A percentile compares a stretch with the other conserved stretches of the same genome.
phyloP scores from a whole-genome alignment of 805 yeast genomes.

The Ogataea pignaliae region DNA sequence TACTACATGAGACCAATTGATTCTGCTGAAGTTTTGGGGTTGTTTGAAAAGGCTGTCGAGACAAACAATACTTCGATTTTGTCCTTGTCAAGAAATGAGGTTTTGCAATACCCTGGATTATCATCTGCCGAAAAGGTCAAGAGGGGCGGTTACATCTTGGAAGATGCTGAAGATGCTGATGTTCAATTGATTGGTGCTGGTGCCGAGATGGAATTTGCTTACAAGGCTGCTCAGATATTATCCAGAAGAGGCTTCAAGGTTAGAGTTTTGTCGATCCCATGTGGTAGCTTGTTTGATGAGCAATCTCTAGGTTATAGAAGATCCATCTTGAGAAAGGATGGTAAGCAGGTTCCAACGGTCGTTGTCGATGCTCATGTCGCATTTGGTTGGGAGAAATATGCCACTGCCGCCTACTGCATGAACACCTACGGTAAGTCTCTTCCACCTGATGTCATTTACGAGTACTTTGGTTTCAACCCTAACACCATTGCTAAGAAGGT shows the following conservation, averaged over 20 bases:
- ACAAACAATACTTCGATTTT: conserved; percentile 58
- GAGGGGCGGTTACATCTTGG: conserved; percentile 88
- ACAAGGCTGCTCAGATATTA: conserved; percentile 77
- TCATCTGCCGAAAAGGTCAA: conserved; percentile 77
- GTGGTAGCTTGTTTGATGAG: conserved; percentile 80
- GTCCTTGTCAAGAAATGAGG: conserved; percentile 80
- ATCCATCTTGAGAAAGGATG: conserved; percentile 83
- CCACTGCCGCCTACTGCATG: conserved; percentile 95
- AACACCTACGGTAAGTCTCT: conserved; percentile 97
- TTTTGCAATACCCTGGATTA: conserved; percentile 92
- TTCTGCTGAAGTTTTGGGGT: conserved; percentile 84
- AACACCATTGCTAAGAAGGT: conserved; percentile 69
- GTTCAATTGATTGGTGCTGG: conserved; percentile 79
- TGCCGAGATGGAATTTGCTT: conserved; percentile 83
- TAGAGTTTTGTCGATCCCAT: conserved; percentile 88
- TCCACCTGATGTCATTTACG: conserved; percentile 77
- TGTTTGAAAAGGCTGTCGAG: conserved; percentile 63
- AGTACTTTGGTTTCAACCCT: conserved; percentile 83
- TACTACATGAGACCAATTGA: conserved; percentile 92
- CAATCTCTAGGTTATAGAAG: conserved; percentile 80
- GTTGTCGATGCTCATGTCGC: conserved; percentile 92
- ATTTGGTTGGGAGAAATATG: conserved; percentile 88
- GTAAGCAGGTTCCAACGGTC: conserved; percentile 67
- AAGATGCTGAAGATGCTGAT: conserved; percentile 59
- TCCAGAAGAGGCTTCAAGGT: conserved; percentile 62